Evolutionary conservation across 495 filamentous ascomycete species (phyloP).

Genomic region (Paragyromitra xinjiangensis): DNA sequence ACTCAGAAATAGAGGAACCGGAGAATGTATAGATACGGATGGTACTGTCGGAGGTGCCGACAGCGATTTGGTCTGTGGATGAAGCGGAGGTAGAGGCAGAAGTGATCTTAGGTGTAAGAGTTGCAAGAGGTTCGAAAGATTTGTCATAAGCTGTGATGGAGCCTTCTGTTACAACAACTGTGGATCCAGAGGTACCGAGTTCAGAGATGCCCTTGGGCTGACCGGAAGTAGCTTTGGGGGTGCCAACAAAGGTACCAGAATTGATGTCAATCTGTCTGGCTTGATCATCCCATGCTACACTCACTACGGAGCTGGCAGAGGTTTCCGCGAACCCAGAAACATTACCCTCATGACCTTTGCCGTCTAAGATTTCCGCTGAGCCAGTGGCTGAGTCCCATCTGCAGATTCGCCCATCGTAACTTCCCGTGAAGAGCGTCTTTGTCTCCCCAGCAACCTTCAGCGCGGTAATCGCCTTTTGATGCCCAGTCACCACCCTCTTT

Average conservation of each 20-base stretch:
- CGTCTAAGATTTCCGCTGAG: slow-evolving; percentile 72
- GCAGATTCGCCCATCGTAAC: slow-evolving; percentile 86
- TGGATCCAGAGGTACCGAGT: slow-evolving; percentile 25
- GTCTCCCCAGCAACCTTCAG: slow-evolving; percentile 65
- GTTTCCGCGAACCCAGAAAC: slow-evolving; percentile 76
- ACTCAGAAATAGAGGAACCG: slow-evolving; percentile 57
- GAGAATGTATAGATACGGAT: slow-evolving; percentile 75
- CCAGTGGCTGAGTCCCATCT: slow-evolving; percentile 80
- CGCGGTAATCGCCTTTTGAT: slow-evolving; percentile 90
- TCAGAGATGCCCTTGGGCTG: slow-evolving; percentile 70
- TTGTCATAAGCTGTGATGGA: slow-evolving; percentile 22
- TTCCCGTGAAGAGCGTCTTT: slow-evolving; percentile 82
- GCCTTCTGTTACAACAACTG: slow-evolving; percentile 33
- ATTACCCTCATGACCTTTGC: slow-evolving; percentile 81
- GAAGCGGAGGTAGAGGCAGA: slow-evolving; percentile 32
- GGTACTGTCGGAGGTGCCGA: slow-evolving; percentile 75
- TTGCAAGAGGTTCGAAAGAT: slow-evolving; percentile 25
- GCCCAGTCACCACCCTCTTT: slow-evolving; percentile 79
- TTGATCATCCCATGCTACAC: slow-evolving; percentile 94
- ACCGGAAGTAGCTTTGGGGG: slow-evolving; percentile 59
- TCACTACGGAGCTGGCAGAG: slow-evolving; percentile 72
- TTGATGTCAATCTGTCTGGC: slow-evolving; percentile 76
- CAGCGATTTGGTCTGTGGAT: slow-evolving; percentile 64
- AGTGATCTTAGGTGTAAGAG: slow-evolving; percentile 11
- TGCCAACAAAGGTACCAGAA: slow-evolving; percentile 66